Evolutionary conservation across 1,139 yeast species (phyloP), one percentile per base, ranked within the genome.

Genomic region (Nakaseomyces kungkrabaensis): DNA sequence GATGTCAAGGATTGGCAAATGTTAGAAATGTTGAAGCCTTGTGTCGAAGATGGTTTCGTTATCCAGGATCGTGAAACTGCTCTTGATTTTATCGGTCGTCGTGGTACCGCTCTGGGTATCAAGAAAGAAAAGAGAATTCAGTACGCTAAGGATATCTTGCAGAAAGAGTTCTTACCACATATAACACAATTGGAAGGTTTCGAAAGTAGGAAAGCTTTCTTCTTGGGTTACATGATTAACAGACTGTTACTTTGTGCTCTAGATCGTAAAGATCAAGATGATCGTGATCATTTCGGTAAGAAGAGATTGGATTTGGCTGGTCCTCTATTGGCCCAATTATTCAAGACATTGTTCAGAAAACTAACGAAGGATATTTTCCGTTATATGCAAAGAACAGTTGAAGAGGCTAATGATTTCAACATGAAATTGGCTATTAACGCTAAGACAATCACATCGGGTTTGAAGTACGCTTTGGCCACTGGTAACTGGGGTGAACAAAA

Each of bases 401-500:
- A 94, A 72, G 89, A 92, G 61, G 95, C 94, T 68, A 88, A 89
- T 69, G 98, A 90, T 68, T 92, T 92, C 75, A 92, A 92, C 67
- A 78, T 92, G 71, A 90, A 96, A 43, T 77, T 92, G 62, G 98
- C 98, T 32, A 97, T 92, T 59, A 92, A 92, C 72, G 89, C 97
- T 24, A 94, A 90, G 60, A 92, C 97, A 6, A 88, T 92, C 60
- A 94, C 98, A 41, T 94, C 95, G 57, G 99, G 99, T 68, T 79
- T 92, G 69, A 86, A 95, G 68, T 94, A 92, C 71, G 94, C 98
- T 37, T 77, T 92, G 62, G 98, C 99, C 48, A 92, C 99, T 17
- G 99, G 99, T 75, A 92, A 94, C 72, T 92, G 99, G 99, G 98
- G 98, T 73, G 98, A 94, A 72, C 98, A 92, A 69, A 92, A 90